phyloP scores from a whole-genome alignment of 257 asterid genomes.

The Nicotiana undulata region DNA sequence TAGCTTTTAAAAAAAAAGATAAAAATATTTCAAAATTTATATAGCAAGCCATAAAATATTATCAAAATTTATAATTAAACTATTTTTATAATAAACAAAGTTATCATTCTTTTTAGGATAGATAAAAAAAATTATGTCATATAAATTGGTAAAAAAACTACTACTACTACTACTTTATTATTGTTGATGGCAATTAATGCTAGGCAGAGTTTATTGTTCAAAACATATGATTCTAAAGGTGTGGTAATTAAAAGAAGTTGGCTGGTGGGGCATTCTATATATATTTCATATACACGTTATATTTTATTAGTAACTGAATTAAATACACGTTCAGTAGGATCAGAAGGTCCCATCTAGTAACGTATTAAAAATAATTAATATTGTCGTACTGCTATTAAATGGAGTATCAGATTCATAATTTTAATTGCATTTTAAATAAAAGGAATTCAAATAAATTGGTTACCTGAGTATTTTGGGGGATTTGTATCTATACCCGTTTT shows the following conservation, averaged over 20 bases:
- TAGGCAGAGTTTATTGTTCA: constrained; percentile 12
- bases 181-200: constrained; percentile 19
- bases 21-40: too few relatives aligned
- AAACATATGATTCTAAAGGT: constrained; percentile 22
- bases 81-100: too few relatives aligned
- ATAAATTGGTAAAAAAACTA: too few relatives aligned
- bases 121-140: too few relatives aligned
- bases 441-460: too few relatives aligned
- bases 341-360: constrained; percentile 6
- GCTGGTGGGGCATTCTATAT: neutral
- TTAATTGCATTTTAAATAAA: neutral
- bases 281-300: neutral
- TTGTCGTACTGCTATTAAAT: neutral
- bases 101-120: too few relatives aligned
- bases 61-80: too few relatives aligned
- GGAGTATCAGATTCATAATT: neutral
- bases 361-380: neutral
- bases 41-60: too few relatives aligned
- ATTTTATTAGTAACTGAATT: neutral
- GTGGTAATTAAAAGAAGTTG: neutral
- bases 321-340: neutral
- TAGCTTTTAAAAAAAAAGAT: too few relatives aligned
- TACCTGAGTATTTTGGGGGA: neutral
- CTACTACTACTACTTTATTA: too few relatives aligned
- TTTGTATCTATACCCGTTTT: too few relatives aligned